These are phyloP conservation scores for Aspergillus jensenii DNA, from an alignment of 2,329 filamentous ascomycete species.

Conservation along the genomic window DNA sequence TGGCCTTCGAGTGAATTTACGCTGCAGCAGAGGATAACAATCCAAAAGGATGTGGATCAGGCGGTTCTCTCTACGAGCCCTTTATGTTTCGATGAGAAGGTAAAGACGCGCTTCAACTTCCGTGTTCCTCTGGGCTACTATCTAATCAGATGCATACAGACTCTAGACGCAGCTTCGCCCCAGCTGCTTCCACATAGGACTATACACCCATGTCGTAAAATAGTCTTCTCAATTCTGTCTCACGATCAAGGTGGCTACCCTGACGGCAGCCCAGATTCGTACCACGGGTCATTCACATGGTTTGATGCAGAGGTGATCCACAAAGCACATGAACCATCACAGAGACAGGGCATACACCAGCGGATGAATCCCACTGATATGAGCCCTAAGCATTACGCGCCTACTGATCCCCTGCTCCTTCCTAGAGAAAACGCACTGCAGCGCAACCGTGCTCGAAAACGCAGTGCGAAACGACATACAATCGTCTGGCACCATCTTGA, in stretches of 20 bases:
- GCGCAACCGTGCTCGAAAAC: conserved; percentile 26
- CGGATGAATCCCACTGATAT: conserved; percentile 18
- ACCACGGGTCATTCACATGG: conserved; percentile 38
- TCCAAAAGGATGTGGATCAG: conserved; percentile 34
- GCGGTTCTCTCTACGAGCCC: conserved; percentile 36
- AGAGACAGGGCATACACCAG: conserved; percentile 15
- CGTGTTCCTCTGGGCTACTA: not conserved
- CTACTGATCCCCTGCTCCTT: conserved; percentile 28
- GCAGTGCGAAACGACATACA: conserved; percentile 21
- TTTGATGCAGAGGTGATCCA: conserved; percentile 37
- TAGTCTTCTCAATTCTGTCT: conserved; percentile 35
- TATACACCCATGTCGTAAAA: conserved; percentile 39
- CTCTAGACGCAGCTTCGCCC: conserved; percentile 16
- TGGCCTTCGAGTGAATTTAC: conserved; percentile 28
- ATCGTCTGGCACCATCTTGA: conserved; percentile 40
- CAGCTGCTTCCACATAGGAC: conserved; percentile 34
- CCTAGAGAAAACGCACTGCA: conserved; percentile 32
- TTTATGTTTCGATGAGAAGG: conserved; percentile 35
- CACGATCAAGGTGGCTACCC: conserved; percentile 34
- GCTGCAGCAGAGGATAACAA: conserved; percentile 21
- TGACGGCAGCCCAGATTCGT: conserved; percentile 18
- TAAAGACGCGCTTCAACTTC: conserved; percentile 1
- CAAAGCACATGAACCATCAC: conserved; percentile 23
- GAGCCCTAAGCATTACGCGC: conserved; percentile 18
- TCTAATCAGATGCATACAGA: conserved; percentile 8